A percentile compares a stretch with the other conserved stretches of the same genome.
These are phyloP conservation scores for Pterocarpus santalinus DNA, from an alignment of 306 rosid species.

Conservation along the genomic window DNA sequence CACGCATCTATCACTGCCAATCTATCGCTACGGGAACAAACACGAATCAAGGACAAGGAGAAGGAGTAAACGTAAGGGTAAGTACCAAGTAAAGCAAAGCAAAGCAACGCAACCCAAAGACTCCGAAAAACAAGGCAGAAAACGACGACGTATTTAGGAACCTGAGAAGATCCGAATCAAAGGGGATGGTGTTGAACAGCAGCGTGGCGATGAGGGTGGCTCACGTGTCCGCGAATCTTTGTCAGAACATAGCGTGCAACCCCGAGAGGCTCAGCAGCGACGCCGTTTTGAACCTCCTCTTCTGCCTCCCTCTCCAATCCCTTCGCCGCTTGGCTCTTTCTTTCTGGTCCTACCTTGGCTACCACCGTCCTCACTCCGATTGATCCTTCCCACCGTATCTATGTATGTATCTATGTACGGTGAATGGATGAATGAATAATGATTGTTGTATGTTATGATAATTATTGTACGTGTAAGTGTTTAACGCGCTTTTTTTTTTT, in stretches of 20 bases:
- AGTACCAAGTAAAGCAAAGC: no score
- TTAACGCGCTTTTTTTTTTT: no score
- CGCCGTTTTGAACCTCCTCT: slow-evolving; percentile 68
- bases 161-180: not conserved
- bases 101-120: no score
- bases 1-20: not conserved
- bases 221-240: slow-evolving; percentile 62
- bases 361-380: slow-evolving; percentile 36
- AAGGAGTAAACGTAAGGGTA: not conserved
- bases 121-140: not conserved
- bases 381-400: not conserved
- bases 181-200: slow-evolving; percentile 79
- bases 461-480: no score
- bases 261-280: slow-evolving; percentile 67
- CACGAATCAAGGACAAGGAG: not conserved
- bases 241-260: slow-evolving; percentile 87
- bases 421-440: not conserved
- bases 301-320: slow-evolving; percentile 65
- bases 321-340: slow-evolving; percentile 58
- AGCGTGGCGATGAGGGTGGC: slow-evolving; percentile 66
- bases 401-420: not conserved
- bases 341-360: slow-evolving; percentile 53
- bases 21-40: not conserved
- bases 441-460: not conserved
- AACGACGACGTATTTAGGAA: slow-evolving; percentile 45